A percentile compares a stretch with the other conserved stretches of the same genome.
Conservation (phyloP, 2,329 filamentous ascomycete genomes). For the Pleurostoma richardsiae region DNA sequence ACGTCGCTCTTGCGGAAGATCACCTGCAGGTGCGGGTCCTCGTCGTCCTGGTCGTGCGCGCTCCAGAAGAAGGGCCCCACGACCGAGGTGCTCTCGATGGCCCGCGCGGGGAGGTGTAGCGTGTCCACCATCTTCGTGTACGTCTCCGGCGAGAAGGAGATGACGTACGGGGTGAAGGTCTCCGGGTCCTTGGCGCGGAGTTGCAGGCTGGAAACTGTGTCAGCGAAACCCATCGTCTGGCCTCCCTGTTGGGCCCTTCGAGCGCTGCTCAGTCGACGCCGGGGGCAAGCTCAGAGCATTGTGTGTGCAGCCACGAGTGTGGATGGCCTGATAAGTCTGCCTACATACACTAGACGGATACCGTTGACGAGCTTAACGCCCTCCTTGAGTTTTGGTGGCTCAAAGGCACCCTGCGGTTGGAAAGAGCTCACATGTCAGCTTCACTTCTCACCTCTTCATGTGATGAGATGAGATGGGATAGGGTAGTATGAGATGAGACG, state of each 20-base stretch:
- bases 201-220: conserved; percentile 38
- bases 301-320: too few relatives aligned
- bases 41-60: conserved; percentile 49
- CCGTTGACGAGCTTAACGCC: conserved; percentile 43
- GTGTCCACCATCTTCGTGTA: conserved; percentile 53
- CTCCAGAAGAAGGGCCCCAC: conserved; percentile 63
- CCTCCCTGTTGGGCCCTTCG: too few relatives aligned
- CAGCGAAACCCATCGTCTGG: too few relatives aligned
- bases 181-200: conserved; percentile 50
- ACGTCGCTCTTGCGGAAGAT: conserved; percentile 63
- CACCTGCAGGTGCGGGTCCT: conserved; percentile 54
- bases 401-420: conserved; percentile 43
- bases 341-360: conserved; percentile 48
- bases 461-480: background rate
- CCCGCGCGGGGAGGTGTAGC: conserved; percentile 49
- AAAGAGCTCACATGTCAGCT: conserved; percentile 7
- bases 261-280: too few relatives aligned
- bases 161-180: conserved; percentile 50
- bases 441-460: background rate
- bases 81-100: conserved; percentile 52
- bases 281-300: too few relatives aligned
- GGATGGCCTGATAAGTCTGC: background rate
- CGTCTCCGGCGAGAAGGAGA: conserved; percentile 43
- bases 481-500: background rate
- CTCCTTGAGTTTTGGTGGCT: conserved; percentile 34